Percentiles rank a stretch among this genome's conserved stretches.
Conservation (phyloP, 805 yeast species). For the Starmerella davenportii region DNA sequence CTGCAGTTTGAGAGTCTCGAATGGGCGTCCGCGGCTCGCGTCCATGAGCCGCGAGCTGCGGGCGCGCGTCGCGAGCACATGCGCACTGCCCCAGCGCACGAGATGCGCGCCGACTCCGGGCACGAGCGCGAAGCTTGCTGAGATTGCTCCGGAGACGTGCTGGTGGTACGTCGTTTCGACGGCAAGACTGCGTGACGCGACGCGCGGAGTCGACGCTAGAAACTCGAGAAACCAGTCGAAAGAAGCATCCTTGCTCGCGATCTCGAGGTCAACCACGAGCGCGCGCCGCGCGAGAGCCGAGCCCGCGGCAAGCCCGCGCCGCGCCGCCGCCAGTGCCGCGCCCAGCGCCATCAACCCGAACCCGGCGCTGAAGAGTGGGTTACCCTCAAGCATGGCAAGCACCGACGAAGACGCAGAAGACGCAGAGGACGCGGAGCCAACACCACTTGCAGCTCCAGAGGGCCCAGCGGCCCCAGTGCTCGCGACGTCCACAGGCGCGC, state of each 20-base stretch:
- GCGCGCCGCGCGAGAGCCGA: constrained; percentile 62
- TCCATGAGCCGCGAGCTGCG: constrained; percentile 79
- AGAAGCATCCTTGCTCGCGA: constrained; percentile 82
- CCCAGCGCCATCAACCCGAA: constrained; percentile 94
- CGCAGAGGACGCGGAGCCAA: no score
- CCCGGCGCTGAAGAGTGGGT: constrained; percentile 97
- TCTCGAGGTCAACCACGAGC: constrained; percentile 77
- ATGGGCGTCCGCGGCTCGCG: constrained; percentile 79
- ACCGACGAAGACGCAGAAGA: no score
- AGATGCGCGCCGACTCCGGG: constrained; percentile 97
- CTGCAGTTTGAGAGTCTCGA: constrained; percentile 87
- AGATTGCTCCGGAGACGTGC: constrained; percentile 82
- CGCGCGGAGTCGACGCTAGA: constrained; percentile 58
- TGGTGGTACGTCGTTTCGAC: constrained; percentile 76
- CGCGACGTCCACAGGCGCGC: no score
- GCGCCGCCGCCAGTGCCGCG: constrained; percentile 62
- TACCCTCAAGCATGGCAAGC: constrained; percentile 39
- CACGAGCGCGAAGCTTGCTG: constrained; percentile 73
- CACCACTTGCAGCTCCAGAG: no score
- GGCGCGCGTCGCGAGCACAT: constrained; percentile 74
- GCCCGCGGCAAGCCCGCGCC: constrained; percentile 46
- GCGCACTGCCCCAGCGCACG: constrained; percentile 69
- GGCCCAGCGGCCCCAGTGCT: no score
- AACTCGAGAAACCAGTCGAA: constrained; percentile 90
- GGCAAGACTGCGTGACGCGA: constrained; percentile 47